Conservation (phyloP, 352 stramenopile species). For the Aphanomyces invadans region DNA sequence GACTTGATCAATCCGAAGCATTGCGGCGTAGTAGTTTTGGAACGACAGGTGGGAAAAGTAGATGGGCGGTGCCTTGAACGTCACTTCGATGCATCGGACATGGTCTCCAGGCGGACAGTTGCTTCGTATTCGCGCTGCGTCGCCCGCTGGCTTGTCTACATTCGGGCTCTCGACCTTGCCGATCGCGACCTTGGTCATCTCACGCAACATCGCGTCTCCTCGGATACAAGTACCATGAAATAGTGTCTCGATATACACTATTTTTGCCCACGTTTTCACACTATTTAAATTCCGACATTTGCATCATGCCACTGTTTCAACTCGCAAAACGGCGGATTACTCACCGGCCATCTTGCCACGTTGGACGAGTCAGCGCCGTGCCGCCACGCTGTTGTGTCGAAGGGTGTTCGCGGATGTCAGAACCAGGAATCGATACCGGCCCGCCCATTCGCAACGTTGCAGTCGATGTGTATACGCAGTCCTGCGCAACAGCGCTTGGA, state of each 20-base stretch:
- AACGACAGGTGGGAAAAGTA: conserved; percentile 28
- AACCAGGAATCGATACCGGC: too few species aligned
- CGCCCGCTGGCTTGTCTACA: background rate
- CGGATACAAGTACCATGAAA: too few species aligned
- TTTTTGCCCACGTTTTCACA: background rate
- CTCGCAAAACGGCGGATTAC: too few species aligned
- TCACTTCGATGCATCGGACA: background rate
- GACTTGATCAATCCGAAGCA: conserved; percentile 35
- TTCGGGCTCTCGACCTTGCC: conserved; percentile 1
- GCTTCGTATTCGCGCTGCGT: too few species aligned
- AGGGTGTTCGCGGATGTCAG: too few species aligned
- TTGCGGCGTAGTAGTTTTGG: conserved; percentile 60
- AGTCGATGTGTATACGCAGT: too few species aligned
- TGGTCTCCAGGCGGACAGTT: background rate
- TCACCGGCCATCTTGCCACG: too few species aligned
- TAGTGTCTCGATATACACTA: background rate
- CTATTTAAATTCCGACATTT: background rate
- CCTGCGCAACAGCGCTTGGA: too few species aligned
- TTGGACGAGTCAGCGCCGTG: too few species aligned
- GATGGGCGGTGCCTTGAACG: background rate
- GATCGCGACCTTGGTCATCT: conserved; percentile 6
- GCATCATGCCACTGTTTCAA: too few species aligned
- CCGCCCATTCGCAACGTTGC: too few species aligned
- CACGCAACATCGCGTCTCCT: background rate
- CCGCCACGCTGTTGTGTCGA: too few species aligned